phyloP scores from a whole-genome alignment of 2,329 filamentous ascomycete genomes.

The Neopestalotiopsis clavispora region DNA sequence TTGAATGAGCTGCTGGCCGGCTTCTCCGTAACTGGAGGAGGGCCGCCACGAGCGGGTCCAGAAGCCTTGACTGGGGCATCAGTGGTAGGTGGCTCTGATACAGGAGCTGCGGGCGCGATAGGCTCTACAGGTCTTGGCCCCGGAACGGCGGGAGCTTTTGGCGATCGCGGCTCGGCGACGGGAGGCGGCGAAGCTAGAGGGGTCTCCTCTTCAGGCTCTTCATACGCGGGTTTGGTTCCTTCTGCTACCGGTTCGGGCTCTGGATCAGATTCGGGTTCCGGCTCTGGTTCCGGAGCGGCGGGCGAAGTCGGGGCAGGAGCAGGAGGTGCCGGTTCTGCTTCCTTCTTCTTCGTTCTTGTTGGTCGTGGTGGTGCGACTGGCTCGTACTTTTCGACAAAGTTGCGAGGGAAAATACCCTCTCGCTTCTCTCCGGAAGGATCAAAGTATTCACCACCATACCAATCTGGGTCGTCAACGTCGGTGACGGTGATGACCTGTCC shows the following conservation, averaged over 20 bases:
- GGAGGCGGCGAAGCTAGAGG: constrained; percentile 33
- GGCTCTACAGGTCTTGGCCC: constrained; percentile 43
- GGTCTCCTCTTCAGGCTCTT: constrained; percentile 36
- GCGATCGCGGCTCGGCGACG: constrained; percentile 31
- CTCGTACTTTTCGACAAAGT: constrained; percentile 97
- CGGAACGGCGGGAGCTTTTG: constrained; percentile 33
- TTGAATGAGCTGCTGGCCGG: constrained; percentile 80
- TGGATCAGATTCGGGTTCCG: constrained; percentile 35
- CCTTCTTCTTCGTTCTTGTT: constrained; percentile 75
- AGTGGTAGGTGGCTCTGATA: constrained; percentile 36
- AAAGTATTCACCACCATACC: constrained; percentile 88
- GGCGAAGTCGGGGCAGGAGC: constrained; percentile 38
- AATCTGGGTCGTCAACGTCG: constrained; percentile 90
- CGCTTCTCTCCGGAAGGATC: constrained; percentile 75
- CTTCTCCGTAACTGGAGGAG: constrained; percentile 75
- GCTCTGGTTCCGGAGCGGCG: constrained; percentile 38
- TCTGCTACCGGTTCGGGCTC: constrained; percentile 28
- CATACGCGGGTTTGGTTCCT: constrained; percentile 27
- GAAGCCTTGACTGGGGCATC: constrained; percentile 45
- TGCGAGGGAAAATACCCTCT: constrained; percentile 90
- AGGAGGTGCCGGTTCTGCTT: constrained; percentile 42
- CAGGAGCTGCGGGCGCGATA: constrained; percentile 39
- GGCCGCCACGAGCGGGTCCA: constrained; percentile 53
- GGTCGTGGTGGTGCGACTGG: constrained; percentile 89
- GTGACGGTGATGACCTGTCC: constrained; percentile 95